Evolutionary conservation across 208 protist species (phyloP), one percentile per base, ranked within the genome.

Genomic region (Strigomonas culicis): DNA sequence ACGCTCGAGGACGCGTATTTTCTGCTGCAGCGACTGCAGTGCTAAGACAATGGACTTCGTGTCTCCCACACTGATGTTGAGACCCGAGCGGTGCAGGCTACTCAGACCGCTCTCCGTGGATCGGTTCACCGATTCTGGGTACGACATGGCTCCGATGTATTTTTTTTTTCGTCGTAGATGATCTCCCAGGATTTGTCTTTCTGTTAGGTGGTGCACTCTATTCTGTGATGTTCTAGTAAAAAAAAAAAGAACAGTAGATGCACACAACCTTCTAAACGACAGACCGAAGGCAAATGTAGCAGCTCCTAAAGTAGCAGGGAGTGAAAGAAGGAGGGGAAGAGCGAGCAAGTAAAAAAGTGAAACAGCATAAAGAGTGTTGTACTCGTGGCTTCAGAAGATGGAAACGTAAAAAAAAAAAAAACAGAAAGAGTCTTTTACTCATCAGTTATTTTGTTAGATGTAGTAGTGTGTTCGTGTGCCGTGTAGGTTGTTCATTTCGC

Each of bases 41-140:
- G 90, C 90, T 21, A 96, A 79, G 49, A 96, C 90, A 58, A 96
- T 94, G 7, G 86, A 94, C 62, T 92, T 92, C 15, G 90, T 96
- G 73, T 96, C 90, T 0, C 90, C 90, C 1, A 94, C 87, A 34
- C 85, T 93, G 66, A 93, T 92, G 68, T 84, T 92, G 21, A 96
- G 70, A 19, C 86, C 87, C 49, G 85, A 90, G 36, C 90, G 90
- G 59, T 92, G 90, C 60, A 93, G 61, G 55, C 88, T 94, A 58
- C 86, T 95, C 11, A 63, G 74, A 17, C 34, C 67, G 63, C 82
- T 92, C 55, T 90, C 86, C 27, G 64, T 73, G 0, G 83, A 89
- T 32, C 82, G 72, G 66, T 90, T 88, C 27, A 77, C 61, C 8
- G 50, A 41, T 1, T n/a, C 55, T 0, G 51, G 30, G 44, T 73